A percentile compares a stretch with the other conserved stretches of the same genome.
phyloP scores from a whole-genome alignment of 768 basidiomycete species.

The Chlorophyllum brunneum region DNA sequence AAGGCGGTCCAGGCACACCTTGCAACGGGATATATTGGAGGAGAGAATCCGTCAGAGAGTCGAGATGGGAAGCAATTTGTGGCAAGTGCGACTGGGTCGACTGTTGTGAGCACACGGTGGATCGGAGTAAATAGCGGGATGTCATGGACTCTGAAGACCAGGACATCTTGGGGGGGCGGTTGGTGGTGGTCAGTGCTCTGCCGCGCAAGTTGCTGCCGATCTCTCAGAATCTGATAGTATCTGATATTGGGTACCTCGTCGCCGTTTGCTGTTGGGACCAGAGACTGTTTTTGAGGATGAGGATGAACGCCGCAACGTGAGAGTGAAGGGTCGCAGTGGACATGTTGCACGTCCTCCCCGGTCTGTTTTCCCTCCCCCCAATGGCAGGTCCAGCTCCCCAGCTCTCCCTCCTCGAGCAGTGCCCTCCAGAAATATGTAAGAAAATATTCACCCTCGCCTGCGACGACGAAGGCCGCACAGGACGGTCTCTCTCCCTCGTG shows the following conservation, averaged over 20 bases:
- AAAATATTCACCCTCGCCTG: slow-evolving; percentile 28
- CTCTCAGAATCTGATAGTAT: too few relatives aligned
- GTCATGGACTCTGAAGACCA: background rate
- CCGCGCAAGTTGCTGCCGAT: background rate
- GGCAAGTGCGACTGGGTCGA: background rate
- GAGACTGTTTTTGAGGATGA: too few relatives aligned
- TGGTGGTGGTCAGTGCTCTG: background rate
- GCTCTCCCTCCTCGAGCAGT: background rate
- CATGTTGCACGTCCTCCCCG: too few relatives aligned
- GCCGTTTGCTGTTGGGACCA: too few relatives aligned
- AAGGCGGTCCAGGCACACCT: background rate
- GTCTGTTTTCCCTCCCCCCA: too few relatives aligned
- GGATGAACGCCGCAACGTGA: too few relatives aligned
- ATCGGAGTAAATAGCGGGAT: background rate
- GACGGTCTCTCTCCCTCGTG: slow-evolving; percentile 32
- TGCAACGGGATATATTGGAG: background rate
- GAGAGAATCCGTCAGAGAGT: background rate
- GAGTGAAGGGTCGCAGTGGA: too few relatives aligned
- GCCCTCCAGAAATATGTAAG: slow-evolving; percentile 10
- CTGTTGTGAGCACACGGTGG: background rate
- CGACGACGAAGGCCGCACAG: slow-evolving; percentile 31
- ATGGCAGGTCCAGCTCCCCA: too few relatives aligned
- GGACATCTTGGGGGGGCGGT: background rate
- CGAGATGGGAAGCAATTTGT: background rate
- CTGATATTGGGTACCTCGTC: too few relatives aligned